phyloP scores from a whole-genome alignment of 2,329 filamentous ascomycete genomes.

The Gaeumannomyces sp. region DNA sequence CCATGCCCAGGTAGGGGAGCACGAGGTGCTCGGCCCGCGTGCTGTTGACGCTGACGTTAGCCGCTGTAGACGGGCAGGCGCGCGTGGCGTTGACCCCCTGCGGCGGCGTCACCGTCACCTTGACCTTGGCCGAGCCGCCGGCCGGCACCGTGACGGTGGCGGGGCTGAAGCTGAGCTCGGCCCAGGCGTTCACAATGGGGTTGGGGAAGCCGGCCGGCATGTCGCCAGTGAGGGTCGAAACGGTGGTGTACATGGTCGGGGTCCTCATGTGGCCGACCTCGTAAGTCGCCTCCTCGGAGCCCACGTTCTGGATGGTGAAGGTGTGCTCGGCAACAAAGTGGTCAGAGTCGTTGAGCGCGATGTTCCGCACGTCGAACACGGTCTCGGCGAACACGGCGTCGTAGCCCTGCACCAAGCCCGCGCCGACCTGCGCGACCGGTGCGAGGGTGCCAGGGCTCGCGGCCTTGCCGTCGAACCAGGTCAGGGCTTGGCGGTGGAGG shows the following conservation, averaged over 20 bases:
- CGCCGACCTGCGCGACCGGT: conserved; percentile 35
- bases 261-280: conserved; percentile 29
- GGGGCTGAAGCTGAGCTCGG: conserved; percentile 15
- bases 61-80: conserved; percentile 42
- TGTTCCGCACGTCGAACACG: conserved; percentile 28
- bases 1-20: conserved; percentile 33
- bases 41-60: conserved; percentile 38
- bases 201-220: conserved; percentile 37
- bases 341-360: conserved; percentile 47
- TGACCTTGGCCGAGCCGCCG: conserved; percentile 35
- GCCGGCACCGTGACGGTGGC: conserved; percentile 24
- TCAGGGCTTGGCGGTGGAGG: conserved; percentile 2
- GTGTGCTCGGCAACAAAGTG: conserved; percentile 42
- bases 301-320: conserved; percentile 35
- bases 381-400: conserved; percentile 33
- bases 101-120: conserved; percentile 38
- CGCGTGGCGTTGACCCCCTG: conserved; percentile 28
- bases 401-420: conserved; percentile 35
- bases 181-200: conserved; percentile 29
- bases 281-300: conserved; percentile 29
- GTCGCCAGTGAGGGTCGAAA: background rate
- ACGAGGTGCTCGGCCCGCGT: conserved; percentile 32
- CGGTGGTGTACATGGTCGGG: conserved; percentile 30
- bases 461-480: background rate
- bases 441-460: conserved; percentile 11